These are phyloP conservation scores for Curvularia spicifera DNA, from an alignment of 2,329 filamentous ascomycete species.

Conservation along the genomic window DNA sequence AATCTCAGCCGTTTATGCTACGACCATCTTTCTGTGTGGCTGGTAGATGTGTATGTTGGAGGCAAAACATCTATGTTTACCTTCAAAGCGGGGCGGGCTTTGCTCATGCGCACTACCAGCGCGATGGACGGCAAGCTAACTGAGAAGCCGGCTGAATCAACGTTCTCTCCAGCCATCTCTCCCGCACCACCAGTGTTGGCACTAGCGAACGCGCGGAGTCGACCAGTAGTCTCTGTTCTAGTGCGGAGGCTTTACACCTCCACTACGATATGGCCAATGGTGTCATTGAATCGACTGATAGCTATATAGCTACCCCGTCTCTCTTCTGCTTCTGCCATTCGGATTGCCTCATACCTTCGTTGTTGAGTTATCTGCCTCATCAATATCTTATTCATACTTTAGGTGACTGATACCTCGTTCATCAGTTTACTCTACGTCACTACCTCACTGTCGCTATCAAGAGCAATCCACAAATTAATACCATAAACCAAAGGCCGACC, in stretches of 20 bases:
- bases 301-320: constrained; percentile 42
- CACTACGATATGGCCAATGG: constrained; percentile 27
- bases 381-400: constrained; percentile 12
- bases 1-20: background rate
- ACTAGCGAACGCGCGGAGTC: constrained; percentile 37
- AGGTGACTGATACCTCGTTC: constrained; percentile 48
- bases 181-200: constrained; percentile 28
- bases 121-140: constrained; percentile 24
- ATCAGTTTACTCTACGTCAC: constrained; percentile 42
- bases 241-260: constrained; percentile 11
- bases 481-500: constrained; percentile 8
- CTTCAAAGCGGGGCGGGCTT: constrained; percentile 28
- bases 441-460: constrained; percentile 25
- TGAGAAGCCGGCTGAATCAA: constrained; percentile 33
- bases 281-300: constrained; percentile 27
- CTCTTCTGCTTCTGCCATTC: constrained; percentile 16
- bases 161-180: constrained; percentile 31
- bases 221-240: constrained; percentile 33
- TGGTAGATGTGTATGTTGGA: constrained; percentile 1
- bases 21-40: background rate
- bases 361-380: constrained; percentile 33
- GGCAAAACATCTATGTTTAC: constrained; percentile 21
- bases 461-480: constrained; percentile 17
- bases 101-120: constrained; percentile 18
- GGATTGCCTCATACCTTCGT: constrained; percentile 31